phyloP scores from a whole-genome alignment of 345 rosid species.

The Rubroshorea leprosula region DNA sequence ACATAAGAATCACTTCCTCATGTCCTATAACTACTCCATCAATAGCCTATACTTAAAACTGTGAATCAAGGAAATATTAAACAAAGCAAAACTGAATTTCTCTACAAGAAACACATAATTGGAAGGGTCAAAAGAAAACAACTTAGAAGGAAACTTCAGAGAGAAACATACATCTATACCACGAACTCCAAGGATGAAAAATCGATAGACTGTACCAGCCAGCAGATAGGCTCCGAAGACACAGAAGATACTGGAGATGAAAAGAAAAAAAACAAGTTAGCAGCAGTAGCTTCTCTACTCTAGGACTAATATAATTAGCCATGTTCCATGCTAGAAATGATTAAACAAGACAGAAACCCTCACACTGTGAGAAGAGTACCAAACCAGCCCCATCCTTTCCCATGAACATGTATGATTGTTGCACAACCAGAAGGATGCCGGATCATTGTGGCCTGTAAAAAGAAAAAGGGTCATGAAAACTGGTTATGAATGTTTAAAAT shows the following conservation, averaged over 20 bases:
- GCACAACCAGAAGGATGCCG: conserved; percentile 95
- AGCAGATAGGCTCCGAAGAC: conserved; percentile 75
- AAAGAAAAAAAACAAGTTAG: conserved; percentile 16
- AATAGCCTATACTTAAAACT: neutral
- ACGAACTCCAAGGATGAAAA: conserved; percentile 56
- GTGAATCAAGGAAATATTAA: neutral
- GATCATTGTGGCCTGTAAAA: conserved; percentile 52
- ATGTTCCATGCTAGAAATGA: neutral
- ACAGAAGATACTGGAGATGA: conserved; percentile 47
- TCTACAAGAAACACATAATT: too few relatives aligned
- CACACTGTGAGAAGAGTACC: conserved; percentile 56
- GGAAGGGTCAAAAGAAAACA: neutral
- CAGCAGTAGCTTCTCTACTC: conserved; percentile 10
- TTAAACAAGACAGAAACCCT: conserved; percentile 12
- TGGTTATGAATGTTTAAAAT: conserved; percentile 3
- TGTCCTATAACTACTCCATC: too few relatives aligned
- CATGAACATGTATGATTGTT: conserved; percentile 39
- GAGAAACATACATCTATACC: conserved; percentile 60
- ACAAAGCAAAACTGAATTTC: neutral
- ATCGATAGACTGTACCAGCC: conserved; percentile 69
- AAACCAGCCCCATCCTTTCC: conserved; percentile 85
- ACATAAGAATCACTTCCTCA: too few relatives aligned
- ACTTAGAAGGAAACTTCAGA: neutral
- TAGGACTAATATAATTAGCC: neutral
- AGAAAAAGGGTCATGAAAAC: conserved; percentile 11